Base-by-base conservation (phyloP, 305 asterid species). In the Caryopteris hybrid region DNA sequence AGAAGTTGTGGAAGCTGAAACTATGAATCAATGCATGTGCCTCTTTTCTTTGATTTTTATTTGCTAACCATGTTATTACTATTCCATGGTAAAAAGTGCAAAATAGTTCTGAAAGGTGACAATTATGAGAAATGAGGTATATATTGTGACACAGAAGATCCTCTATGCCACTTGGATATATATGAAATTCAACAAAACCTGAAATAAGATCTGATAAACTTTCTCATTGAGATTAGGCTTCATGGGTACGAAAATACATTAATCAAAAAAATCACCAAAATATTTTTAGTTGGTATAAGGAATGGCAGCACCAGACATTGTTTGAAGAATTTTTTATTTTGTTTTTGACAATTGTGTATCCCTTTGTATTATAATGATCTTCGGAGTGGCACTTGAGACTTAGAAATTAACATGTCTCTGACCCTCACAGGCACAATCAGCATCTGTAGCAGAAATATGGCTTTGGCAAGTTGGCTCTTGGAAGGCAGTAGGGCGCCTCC, bases 401-500 rank as follows among this genome's bases (percentile, higher is more conserved):
- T 56, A 48, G 13, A 25, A 68, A 63, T 17, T 25, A 52, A 67
- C 31, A 21, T 29, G 20, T 51, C 74, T 29, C 10, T 34, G 51
- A 33, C 50, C n/a, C 52, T 74, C 34, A 56, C 88, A 93, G 99
- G 99, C 99, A 65, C 99, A 93, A 64, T 88, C 92, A 39, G 89
- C 97, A 56, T 81, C 90, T 16, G 86, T 87, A 22, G 96, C 97
- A 46, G 99, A 94, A 74, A 82, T 91, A 84, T 91, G 99, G 99
- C 74, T 94, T 18, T 94, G 99, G 96, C 85, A 87, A 84, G 95
- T 91, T 38, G 96, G 96, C 46, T 75, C 96, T 43, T 91, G 99
- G 97, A 94, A 87, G 75, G 81, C 96, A 2, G 82, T 94, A 23
- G 96, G 91, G 51, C 91, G 93, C 41, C 68, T 94, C 66, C 96